Percentiles rank a stretch among this genome's conserved stretches.
phyloP scores from a whole-genome alignment of 2,329 filamentous ascomycete genomes.

The Bisporella sp. region DNA sequence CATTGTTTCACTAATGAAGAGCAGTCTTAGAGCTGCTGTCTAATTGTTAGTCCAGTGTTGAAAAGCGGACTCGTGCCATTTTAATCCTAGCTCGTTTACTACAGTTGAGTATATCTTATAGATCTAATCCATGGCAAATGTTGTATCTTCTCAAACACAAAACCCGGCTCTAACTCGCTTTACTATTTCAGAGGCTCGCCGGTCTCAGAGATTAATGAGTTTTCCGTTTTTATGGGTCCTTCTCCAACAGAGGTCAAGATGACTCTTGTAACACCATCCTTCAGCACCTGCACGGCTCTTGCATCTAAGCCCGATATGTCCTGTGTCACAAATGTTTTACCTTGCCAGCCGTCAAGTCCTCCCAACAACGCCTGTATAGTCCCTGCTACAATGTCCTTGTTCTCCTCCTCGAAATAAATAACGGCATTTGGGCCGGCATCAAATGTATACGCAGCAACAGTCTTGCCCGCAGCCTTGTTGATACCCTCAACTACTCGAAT shows the following conservation, averaged over 20 bases:
- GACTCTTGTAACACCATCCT: slow-evolving; percentile 76
- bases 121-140: too few relatives aligned
- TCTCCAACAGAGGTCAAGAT: slow-evolving; percentile 90
- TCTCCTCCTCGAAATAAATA: slow-evolving; percentile 84
- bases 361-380: slow-evolving; percentile 64
- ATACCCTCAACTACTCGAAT: slow-evolving; percentile 85
- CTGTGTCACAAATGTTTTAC: slow-evolving; percentile 42
- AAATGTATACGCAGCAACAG: slow-evolving; percentile 90
- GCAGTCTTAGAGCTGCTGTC: too few relatives aligned
- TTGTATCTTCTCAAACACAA: too few relatives aligned
- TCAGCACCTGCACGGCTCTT: slow-evolving; percentile 57
- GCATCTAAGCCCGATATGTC: slow-evolving; percentile 55
- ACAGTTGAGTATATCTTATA: too few relatives aligned
- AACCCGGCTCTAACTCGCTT: not conserved
- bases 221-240: slow-evolving; percentile 73
- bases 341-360: slow-evolving; percentile 65
- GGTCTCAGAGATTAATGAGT: slow-evolving; percentile 65
- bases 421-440: slow-evolving; percentile 97
- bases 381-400: slow-evolving; percentile 66
- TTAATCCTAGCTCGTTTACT: too few relatives aligned
- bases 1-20: too few relatives aligned
- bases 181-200: slow-evolving; percentile 35
- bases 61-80: too few relatives aligned
- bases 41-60: too few relatives aligned
- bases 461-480: slow-evolving; percentile 71